Evolutionary conservation across 495 filamentous ascomycete species (phyloP), one percentile per base, ranked within the genome.

Genomic region (Bryoglossum gracile): DNA sequence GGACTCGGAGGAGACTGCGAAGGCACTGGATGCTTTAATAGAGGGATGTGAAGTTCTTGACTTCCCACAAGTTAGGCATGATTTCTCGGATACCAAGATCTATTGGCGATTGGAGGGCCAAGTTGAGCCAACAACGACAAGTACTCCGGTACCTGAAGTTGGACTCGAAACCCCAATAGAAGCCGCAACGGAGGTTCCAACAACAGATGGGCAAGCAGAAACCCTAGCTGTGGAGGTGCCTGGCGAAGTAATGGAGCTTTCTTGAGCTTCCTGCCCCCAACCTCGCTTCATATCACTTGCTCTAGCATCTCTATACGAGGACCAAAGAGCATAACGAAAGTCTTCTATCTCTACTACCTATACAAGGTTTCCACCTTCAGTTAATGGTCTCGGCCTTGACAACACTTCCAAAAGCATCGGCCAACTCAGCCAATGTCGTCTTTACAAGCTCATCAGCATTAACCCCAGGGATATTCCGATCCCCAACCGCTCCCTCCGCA

Each of bases 401-500:
- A 11, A 76, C 59, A 17, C 66, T 76, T 0, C 57, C 74, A 56
- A 72, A 70, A 13, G 60, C 68, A 67, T 76, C 72, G 0, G 32
- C 72, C 37, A 77, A 44, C 54, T 74, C 73, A n/a, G 52, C 57
- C 24, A 77, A 48, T 4, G 60, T 59, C 23, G 70, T 66, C 41
- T 58, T 50, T 0, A 69, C 64, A 35, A 77, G 19, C 8, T 60
- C 55, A 39, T 59, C 60, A 0, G 69, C 72, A 10, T 60, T 56
- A 4, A 62, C 68, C 17, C 59, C 59, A 26, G 58, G 51, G 26
- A 58, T 61, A 56, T 57, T 41, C 4, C 80, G 38, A 55, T 84
- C 80, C 0, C 80, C 78, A 40, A 83, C 68, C 0, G 67, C 78
- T 62, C 80, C 78, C 50, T 67, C 60, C 2, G 68, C 69, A 44